Base-by-base conservation (phyloP, 495 filamentous ascomycete genomes). In the Entonaema liquescens region DNA sequence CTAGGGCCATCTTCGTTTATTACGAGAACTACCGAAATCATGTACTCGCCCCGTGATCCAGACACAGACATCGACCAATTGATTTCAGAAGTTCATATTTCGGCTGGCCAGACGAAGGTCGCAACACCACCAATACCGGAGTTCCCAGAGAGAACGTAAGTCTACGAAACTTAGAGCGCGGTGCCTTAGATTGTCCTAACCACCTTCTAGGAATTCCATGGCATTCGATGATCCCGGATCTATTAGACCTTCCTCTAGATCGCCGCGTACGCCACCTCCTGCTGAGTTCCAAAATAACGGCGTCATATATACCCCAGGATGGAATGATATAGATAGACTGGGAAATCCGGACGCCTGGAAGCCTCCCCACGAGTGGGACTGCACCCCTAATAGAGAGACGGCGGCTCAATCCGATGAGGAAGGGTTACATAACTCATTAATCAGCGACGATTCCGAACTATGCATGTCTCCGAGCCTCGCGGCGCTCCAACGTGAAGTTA, bases 271-370 rank as follows among this genome's bases (percentile, higher is more conserved):
- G 9, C 75, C 75, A 25, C 71, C 75, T 21, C 71, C 71, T 38
- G 58, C 35, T 15, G 71, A 74, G 23, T 58, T 59, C 49, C 71
- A 56, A 5, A 65, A 63, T 9, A 72, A 60, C 15, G 15, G 42
- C 21, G 38, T 25, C 17, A 67, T 68, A 25, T 72, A 78, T 29
- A 62, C 63, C 12, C 70, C 70, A 2, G 69, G 69, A 17, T 70
- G 61, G 64, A 62, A 62, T 17, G 17, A 63, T 6, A 67, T 64
- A 36, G 73, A 74, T 15, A 73, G 55, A 23, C 55, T 74, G 35
- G 63, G 59, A 21, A 75, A 78, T 44, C 71, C 77, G 1, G 78
- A 82, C 40, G 71, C 78, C 36, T 85, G 83, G 83, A 82, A 77
- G 49, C 76, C 79, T 12, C 78, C 79, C 17, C 77, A 79, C 47